Base-by-base conservation (phyloP, 345 rosid genomes). In the Pelargonium nanum region DNA sequence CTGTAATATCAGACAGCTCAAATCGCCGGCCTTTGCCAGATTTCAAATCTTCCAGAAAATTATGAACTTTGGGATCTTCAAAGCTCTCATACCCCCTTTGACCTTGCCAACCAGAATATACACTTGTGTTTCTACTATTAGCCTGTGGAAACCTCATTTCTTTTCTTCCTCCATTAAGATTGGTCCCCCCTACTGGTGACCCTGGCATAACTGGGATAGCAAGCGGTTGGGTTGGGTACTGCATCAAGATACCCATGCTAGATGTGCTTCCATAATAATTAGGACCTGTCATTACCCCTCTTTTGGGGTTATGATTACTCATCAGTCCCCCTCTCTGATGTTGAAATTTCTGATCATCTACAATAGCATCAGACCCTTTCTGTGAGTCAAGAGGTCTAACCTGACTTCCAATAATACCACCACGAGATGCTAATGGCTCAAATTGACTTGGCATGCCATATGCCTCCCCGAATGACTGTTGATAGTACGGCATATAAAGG, bases 31-130 rank as follows among this genome's bases (percentile, higher is more conserved):
- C 73, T 72, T 87, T 85, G 55, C 85, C 81, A 67, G 82, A 74
- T 71, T 87, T 87, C 62, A 87, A 87, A 74, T 87, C 88, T 75
- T 84, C 95, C 19, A 87, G 79, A 63, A 84, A 70, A 24, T 85
- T 81, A 80, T 75, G 85, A 55, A 80, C 70, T 62, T 81, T 88
- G 23, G 90, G 82, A 28, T 91, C 82, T 19, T 71, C 82, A 70
- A 78, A 82, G 64, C 74, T 69, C 52, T 68, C 86, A 59, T 75
- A 80, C 77, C 68, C 54, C 75, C 87, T 73, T 76, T 76, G 58
- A 75, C 68, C 26, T 83, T 80, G 45, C 87, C 91, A 6, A 77
- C 64, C 24, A 73, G 67, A 75, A 72, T 81, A 66, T 86, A 76
- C 75, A 77, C 70, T 51, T 76, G 79, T 34, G 85, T 51, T 32